Conservation (phyloP, 2,329 filamentous ascomycete species). For the Calonectria naviculata region DNA sequence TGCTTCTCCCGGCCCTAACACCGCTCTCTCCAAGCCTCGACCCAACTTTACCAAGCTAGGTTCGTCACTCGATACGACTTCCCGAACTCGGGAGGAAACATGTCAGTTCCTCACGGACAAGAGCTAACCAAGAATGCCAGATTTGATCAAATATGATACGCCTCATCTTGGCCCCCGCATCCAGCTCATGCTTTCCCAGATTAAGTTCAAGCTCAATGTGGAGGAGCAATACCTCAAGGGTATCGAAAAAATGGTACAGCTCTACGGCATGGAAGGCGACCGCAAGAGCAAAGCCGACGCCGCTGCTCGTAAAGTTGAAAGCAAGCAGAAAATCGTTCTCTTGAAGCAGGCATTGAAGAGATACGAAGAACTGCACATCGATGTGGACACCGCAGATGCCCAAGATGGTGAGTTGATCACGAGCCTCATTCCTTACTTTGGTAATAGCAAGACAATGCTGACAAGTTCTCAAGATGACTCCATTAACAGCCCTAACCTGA, state of each 20-base stretch:
- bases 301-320: conserved; percentile 89
- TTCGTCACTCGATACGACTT: conserved; percentile 56
- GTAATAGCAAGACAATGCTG: conserved; percentile 25
- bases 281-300: conserved; percentile 95
- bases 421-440: neutral
- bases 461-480: conserved; percentile 79
- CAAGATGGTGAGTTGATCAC: conserved; percentile 75
- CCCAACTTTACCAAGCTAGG: conserved; percentile 97
- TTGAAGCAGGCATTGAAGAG: conserved; percentile 95
- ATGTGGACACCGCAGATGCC: conserved; percentile 83
- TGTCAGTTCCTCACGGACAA: neutral
- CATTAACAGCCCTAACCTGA: conserved; percentile 92
- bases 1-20: conserved; percentile 73
- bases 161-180: conserved; percentile 95
- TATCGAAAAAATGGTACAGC: conserved; percentile 98
- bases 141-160: conserved; percentile 98
- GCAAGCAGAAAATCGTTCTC: conserved; percentile 96
- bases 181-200: conserved; percentile 98
- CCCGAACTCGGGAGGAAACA: conserved; percentile 4
- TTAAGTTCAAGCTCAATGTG: conserved; percentile 98
- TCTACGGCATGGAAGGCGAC: conserved; percentile 98
- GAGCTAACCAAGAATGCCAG: conserved; percentile 57
- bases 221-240: conserved; percentile 99
- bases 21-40: conserved; percentile 76
- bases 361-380: conserved; percentile 97